These are phyloP conservation scores for Lactarius hatsudake DNA, from an alignment of 768 basidiomycete genomes.

Conservation along the genomic window DNA sequence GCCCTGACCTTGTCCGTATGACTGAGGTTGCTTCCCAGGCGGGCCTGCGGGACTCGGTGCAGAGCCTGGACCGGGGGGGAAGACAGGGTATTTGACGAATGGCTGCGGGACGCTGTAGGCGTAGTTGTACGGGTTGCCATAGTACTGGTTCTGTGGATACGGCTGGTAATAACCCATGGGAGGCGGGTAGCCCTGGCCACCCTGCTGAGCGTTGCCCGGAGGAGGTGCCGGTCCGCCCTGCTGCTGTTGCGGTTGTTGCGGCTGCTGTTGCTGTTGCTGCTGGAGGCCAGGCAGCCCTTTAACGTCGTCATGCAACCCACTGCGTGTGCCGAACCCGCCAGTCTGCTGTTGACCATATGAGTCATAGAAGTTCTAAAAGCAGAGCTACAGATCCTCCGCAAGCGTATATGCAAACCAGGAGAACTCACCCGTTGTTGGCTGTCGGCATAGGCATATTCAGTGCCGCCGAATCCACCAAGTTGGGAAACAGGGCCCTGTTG, in stretches of 20 bases:
- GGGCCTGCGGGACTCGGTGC: constrained; percentile 65
- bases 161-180: constrained; percentile 59
- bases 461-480: constrained; percentile 51
- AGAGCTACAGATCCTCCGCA: constrained; percentile 27
- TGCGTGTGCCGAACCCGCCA: constrained; percentile 62
- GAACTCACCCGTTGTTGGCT: constrained; percentile 57
- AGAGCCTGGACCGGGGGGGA: constrained; percentile 65
- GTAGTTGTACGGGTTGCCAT: constrained; percentile 65
- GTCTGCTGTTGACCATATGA: constrained; percentile 54
- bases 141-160: constrained; percentile 78
- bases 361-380: constrained; percentile 68
- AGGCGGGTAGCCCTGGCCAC: constrained; percentile 62
- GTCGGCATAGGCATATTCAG: constrained; percentile 69
- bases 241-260: constrained; percentile 54
- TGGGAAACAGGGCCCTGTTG: constrained; percentile 52
- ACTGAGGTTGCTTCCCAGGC: constrained; percentile 53
- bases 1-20: constrained; percentile 53
- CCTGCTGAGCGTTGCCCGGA: constrained; percentile 57
- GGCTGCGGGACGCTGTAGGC: constrained; percentile 58
- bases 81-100: constrained; percentile 73
- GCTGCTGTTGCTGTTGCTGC: constrained; percentile 45
- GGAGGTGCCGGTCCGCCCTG: constrained; percentile 50
- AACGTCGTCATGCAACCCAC: constrained; percentile 71
- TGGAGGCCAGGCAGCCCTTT: constrained; percentile 65
- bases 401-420: constrained; percentile 5